Percentiles rank a stretch among this genome's conserved stretches.
phyloP scores from a whole-genome alignment of 2,329 filamentous ascomycete species.

The Exophiala bonariae region DNA sequence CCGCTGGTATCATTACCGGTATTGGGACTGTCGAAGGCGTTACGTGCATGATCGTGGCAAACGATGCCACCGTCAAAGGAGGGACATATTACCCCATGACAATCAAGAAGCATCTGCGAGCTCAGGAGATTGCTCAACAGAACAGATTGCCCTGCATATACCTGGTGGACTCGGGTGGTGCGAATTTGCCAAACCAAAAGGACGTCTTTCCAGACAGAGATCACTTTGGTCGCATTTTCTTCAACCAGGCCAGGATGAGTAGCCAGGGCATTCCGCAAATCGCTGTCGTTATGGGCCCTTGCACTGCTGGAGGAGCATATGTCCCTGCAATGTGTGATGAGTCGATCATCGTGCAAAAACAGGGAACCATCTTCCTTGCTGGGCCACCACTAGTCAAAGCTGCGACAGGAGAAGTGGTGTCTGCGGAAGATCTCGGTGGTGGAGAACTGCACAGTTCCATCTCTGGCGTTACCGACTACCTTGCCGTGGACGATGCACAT shows the following conservation, averaged over 20 bases:
- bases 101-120: constrained; percentile 93
- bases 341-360: constrained; percentile 91
- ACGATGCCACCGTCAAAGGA: constrained; percentile 96
- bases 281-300: constrained; percentile 94
- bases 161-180: constrained; percentile 91
- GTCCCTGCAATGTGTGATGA: constrained; percentile 98
- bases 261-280: constrained; percentile 86
- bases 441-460: constrained; percentile 86
- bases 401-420: constrained; percentile 89
- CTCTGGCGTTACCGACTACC: constrained; percentile 91
- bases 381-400: constrained; percentile 94
- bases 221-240: constrained; percentile 97
- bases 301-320: constrained; percentile 93
- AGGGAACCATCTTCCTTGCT: constrained; percentile 96
- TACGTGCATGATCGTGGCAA: constrained; percentile 88
- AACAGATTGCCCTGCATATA: constrained; percentile 87
- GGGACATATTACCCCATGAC: constrained; percentile 97
- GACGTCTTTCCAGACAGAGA: constrained; percentile 94
- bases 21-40: constrained; percentile 89
- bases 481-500: constrained; percentile 91
- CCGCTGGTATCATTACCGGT: constrained; percentile 89
- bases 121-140: constrained; percentile 86
- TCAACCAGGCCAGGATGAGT: constrained; percentile 95
- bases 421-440: constrained; percentile 85
- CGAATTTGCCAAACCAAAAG: constrained; percentile 90